A percentile compares a stretch with the other conserved stretches of the same genome.
Conservation (phyloP, 1,284 basidiomycete species). For the Tilletia setariae region DNA sequence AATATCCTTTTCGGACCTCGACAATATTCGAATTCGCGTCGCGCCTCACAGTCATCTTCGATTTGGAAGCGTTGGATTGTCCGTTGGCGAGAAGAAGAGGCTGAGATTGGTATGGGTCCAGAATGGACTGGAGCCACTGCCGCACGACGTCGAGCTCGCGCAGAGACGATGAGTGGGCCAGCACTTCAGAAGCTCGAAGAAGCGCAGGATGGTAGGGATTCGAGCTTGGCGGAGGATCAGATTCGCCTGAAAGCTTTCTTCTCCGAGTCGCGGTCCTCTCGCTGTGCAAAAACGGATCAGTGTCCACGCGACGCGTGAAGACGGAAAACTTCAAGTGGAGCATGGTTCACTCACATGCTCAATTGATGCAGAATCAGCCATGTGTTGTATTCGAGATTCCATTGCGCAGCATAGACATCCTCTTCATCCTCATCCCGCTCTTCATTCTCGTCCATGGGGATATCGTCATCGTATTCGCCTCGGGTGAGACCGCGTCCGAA, state of each 20-base stretch:
- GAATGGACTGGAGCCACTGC: constrained; percentile 40
- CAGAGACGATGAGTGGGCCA: constrained; percentile 37
- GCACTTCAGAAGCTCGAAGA: constrained; percentile 43
- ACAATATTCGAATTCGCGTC: constrained; percentile 28
- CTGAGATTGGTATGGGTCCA: background rate
- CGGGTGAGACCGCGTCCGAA: constrained; percentile 18
- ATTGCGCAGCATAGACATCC: constrained; percentile 21
- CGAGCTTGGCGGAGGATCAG: background rate
- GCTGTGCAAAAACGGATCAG: constrained; percentile 3
- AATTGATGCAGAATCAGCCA: constrained; percentile 43
- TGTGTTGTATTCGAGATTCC: constrained; percentile 42
- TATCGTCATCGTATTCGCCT: constrained; percentile 17
- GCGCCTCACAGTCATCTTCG: background rate
- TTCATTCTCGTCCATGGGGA: constrained; percentile 23
- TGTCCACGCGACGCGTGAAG: too few relatives aligned
- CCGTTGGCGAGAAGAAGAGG: background rate
- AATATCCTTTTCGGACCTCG: constrained; percentile 52
- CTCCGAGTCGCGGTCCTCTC: background rate
- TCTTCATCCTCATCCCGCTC: constrained; percentile 21
- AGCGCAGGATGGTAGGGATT: constrained; percentile 50
- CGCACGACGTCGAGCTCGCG: constrained; percentile 47
- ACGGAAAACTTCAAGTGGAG: too few relatives aligned
- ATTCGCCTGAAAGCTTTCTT: background rate
- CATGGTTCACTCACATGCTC: constrained; percentile 24
- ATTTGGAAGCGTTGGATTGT: too few relatives aligned